Evolutionary conservation across 257 asterid species (phyloP), one percentile per base, ranked within the genome.

Genomic region (Ajuga chamaepitys): DNA sequence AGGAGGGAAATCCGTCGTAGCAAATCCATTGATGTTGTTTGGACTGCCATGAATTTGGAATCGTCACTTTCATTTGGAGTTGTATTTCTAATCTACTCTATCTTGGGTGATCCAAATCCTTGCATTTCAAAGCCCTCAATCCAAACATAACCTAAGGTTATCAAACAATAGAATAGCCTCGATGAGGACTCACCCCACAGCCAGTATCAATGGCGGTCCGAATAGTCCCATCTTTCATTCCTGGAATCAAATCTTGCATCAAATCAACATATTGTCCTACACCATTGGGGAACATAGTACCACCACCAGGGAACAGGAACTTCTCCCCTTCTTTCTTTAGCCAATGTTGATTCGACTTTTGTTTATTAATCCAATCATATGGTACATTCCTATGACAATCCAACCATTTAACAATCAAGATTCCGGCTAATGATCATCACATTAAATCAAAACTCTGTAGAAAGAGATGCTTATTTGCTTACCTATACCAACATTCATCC

Each of bases 401-500:
- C 14, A 47, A 51, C 41, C 70, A 74, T 50, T 55, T 5, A 30
- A 17, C 9, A 22, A 14, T 7, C 68, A 41, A 71, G 53, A 52
- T 70, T 47, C 55, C 2, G 16, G 46, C 8, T 59, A 24, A 13
- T 18, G 52, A 45, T 59, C 32, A 14, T 47, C 55, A 7, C 26
- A 51, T 24, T 34, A 59, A 20, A 37, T 0, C 3, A 42, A 7
- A 64, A 20, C 53, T 5, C 50, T 34, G 6, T 12, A n/a, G 40
- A 55, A 45, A 11, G 28, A 58, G 14, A 55, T 14, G 26, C 40
- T n/a, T 34, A 25, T 64, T 50, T n/a, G n/a, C n/a, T n/a, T 82
- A 86, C 98, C 95, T 86, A 79, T 88, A 88, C 96, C 96, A 91
- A 77, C 95, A 86, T 77, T 88, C 87, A 68, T 80, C 82, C 74